Evolutionary conservation across 768 basidiomycete species (phyloP).

Genomic region (Pleurotus tuoliensis): DNA sequence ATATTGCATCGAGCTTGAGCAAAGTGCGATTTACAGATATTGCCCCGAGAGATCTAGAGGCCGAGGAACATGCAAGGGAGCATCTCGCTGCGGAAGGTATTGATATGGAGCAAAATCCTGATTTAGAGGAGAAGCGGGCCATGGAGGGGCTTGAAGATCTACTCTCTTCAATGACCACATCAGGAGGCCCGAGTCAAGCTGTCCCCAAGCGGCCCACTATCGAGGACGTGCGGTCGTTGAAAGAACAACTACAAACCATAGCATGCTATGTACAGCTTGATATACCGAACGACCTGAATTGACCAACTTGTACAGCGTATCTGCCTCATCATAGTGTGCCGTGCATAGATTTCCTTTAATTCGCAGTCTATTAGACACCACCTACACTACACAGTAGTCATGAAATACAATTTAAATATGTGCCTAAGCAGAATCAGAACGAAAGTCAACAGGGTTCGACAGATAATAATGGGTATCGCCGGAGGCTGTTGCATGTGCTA

Average conservation of each 20-base stretch:
- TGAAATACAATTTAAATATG: too few species aligned
- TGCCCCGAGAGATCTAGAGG: constrained; percentile 71
- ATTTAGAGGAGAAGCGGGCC: constrained; percentile 40
- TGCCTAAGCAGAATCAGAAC: too few species aligned
- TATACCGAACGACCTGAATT: too few species aligned
- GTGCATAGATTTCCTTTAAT: too few species aligned
- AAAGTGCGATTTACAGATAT: constrained; percentile 67
- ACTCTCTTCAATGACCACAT: constrained; percentile 38
- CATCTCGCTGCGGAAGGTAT: constrained; percentile 47
- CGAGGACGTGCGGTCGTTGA: neutral
- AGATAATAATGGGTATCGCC: too few species aligned
- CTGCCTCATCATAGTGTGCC: too few species aligned
- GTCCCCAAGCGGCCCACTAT: neutral
- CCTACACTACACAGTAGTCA: too few species aligned
- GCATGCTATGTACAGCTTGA: neutral
- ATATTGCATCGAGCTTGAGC: constrained; percentile 53
- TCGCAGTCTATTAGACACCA: too few species aligned
- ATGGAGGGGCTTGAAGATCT: constrained; percentile 58
- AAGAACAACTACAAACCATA: neutral
- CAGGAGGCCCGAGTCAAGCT: neutral
- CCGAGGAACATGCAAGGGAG: constrained; percentile 70
- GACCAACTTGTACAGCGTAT: too few species aligned
- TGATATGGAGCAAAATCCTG: constrained; percentile 34
- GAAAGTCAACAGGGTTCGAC: too few species aligned
- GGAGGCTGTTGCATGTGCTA: neutral